Conservation (phyloP, 345 rosid genomes). For the Psidium friedrichsthalianum region DNA sequence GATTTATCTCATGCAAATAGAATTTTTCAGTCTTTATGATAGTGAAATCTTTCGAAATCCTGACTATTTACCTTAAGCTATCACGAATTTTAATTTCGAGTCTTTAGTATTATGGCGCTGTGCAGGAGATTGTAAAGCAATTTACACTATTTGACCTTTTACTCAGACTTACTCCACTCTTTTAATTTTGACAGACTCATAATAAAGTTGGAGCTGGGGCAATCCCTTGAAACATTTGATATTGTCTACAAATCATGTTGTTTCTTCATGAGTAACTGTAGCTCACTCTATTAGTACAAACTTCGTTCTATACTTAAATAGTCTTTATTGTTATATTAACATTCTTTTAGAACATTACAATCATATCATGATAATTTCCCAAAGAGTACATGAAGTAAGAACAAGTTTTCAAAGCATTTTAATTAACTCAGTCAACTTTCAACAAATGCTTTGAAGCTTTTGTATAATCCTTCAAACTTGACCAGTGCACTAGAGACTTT, state of each 20-base stretch:
- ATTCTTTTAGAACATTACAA: background rate
- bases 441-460: background rate
- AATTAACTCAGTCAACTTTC: background rate
- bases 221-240: background rate
- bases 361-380: background rate
- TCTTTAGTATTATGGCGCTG: too few relatives aligned
- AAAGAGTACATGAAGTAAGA: background rate
- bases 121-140: background rate
- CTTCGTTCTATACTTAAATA: background rate
- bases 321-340: background rate
- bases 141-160: background rate
- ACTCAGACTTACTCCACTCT: background rate
- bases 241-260: background rate
- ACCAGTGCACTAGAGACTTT: background rate
- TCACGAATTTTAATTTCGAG: too few relatives aligned
- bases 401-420: background rate
- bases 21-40: too few relatives aligned
- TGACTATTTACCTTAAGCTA: too few relatives aligned
- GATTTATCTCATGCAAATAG: too few relatives aligned
- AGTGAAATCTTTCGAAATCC: too few relatives aligned
- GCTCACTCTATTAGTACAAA: background rate
- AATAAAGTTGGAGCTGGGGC: background rate
- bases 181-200: background rate
- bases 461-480: background rate
- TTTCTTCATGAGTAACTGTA: background rate